Conservation (phyloP, 1,139 yeast species). For the Blastobotrys apis region DNA sequence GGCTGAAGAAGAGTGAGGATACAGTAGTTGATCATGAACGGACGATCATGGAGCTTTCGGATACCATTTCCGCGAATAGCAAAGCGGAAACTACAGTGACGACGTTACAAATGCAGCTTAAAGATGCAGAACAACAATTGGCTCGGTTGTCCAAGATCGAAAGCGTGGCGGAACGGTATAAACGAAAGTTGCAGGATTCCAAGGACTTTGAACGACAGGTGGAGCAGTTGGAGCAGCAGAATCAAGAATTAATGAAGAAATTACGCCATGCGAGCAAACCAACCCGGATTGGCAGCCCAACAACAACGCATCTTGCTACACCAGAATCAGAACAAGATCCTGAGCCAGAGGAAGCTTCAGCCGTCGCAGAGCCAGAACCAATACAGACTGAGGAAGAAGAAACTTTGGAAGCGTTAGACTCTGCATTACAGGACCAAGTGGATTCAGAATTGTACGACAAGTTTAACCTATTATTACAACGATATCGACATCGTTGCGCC, state of each 20-base stretch:
- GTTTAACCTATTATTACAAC: background rate
- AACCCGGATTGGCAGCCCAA: background rate
- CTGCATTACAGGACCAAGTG: background rate
- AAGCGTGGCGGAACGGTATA: conserved; percentile 20
- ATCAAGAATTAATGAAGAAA: conserved; percentile 14
- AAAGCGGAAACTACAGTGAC: conserved; percentile 1
- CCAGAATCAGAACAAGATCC: no score
- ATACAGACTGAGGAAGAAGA: background rate
- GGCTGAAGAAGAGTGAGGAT: conserved; percentile 9
- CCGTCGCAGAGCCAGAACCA: background rate
- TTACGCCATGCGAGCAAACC: background rate
- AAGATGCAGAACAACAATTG: conserved; percentile 17
- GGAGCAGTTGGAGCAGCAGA: conserved; percentile 18
- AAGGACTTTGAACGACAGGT: conserved; percentile 18
- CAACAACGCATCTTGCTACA: background rate
- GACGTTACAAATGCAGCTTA: conserved; percentile 15
- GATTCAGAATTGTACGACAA: conserved; percentile 1
- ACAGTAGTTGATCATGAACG: conserved; percentile 12
- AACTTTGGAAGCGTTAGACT: background rate
- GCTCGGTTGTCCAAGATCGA: conserved; percentile 17
- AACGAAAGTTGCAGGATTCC: conserved; percentile 18
- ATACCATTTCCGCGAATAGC: conserved; percentile 1
- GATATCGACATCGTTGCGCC: background rate
- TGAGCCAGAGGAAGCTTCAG: background rate
- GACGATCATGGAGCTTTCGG: conserved; percentile 17